Conservation (phyloP, 129 eudicot genomes). For the Arctium lappa region DNA sequence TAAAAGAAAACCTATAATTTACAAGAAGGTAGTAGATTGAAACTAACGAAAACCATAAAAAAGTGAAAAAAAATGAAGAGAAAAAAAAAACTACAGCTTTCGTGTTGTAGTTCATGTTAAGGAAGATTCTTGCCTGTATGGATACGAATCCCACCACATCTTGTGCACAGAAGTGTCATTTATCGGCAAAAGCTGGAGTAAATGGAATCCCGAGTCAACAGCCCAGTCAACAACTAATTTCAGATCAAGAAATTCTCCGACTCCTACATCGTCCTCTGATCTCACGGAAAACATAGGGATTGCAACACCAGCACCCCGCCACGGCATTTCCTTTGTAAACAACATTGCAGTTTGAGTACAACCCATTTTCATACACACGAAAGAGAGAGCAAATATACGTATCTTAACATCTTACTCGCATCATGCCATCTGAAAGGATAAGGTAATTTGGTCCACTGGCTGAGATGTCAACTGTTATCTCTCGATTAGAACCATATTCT, state of each 20-base stretch:
- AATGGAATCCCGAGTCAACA: constrained; percentile 86
- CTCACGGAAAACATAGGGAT: constrained; percentile 94
- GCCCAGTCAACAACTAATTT: constrained; percentile 95
- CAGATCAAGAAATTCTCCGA: constrained; percentile 98
- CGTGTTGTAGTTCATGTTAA: not conserved
- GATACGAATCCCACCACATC: constrained; percentile 99
- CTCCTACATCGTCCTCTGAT: constrained; percentile 90
- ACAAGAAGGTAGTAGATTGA: not conserved
- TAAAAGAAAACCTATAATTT: not conserved
- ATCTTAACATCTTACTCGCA: constrained; percentile 63
- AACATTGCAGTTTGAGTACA: constrained; percentile 2
- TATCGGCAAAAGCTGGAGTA: constrained; percentile 94
- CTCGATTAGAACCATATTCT: constrained; percentile 79
- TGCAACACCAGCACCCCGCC: constrained; percentile 99
- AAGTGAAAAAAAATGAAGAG: not conserved
- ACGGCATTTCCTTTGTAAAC: constrained; percentile 79
- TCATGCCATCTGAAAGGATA: constrained; percentile 84
- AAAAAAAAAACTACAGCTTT: not conserved
- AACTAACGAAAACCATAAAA: not conserved
- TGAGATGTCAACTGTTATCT: constrained; percentile 57
- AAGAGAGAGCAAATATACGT: not conserved
- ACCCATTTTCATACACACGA: not conserved
- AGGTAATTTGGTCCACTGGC: constrained; percentile 62
- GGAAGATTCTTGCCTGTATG: constrained; percentile 62
- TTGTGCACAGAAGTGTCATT: constrained; percentile 92